A percentile compares a stretch with the other conserved stretches of the same genome.
Evolutionary conservation across 2,329 filamentous ascomycete species (phyloP).

Genomic region (Cercospora janseana): DNA sequence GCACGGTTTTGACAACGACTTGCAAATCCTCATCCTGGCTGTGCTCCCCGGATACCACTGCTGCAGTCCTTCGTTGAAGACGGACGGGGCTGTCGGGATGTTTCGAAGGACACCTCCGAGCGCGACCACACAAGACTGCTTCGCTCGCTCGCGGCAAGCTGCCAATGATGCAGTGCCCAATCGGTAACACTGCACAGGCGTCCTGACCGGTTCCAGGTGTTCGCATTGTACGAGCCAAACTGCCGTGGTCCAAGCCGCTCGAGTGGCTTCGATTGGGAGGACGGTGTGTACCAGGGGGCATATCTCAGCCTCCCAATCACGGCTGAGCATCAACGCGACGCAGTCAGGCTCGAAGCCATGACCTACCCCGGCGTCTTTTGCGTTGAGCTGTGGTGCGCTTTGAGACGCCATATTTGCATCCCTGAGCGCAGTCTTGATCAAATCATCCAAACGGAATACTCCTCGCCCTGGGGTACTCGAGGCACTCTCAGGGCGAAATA

Average conservation of each 20-base stretch:
- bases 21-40: background rate
- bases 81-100: background rate
- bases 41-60: background rate
- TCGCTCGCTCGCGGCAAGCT: background rate
- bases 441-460: no score
- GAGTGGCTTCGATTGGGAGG: background rate
- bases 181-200: background rate
- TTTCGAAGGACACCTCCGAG: background rate
- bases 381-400: background rate
- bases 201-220: no score
- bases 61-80: background rate
- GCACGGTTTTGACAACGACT: background rate
- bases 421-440: background rate
- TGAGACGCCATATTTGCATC: background rate
- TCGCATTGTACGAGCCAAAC: background rate
- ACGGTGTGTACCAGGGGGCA: no score
- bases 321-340: background rate
- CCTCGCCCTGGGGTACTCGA: no score
- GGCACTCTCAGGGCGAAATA: no score
- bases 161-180: background rate
- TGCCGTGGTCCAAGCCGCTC: background rate
- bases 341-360: background rate
- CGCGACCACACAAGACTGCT: background rate
- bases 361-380: background rate
- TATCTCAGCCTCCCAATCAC: background rate